Evolutionary conservation across 2,329 filamentous ascomycete species (phyloP).

Genomic region (Endoconidiophora polonica): DNA sequence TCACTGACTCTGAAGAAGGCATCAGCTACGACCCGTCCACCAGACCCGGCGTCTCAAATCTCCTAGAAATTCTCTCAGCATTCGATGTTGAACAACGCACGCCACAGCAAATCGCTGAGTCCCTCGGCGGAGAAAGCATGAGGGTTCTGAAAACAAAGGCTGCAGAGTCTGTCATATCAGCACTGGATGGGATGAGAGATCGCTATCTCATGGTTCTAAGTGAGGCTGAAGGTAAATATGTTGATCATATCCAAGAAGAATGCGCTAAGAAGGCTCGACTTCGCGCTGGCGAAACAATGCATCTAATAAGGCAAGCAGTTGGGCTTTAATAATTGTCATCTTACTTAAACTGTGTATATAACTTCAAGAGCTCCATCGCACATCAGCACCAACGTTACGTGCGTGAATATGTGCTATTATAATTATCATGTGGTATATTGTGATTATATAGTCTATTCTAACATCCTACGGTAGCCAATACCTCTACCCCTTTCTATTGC

Average conservation of each 20-base stretch:
- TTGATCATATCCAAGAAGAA: constrained; percentile 39
- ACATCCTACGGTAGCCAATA: not conserved
- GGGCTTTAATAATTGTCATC: constrained; percentile 23
- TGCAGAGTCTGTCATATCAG: constrained; percentile 36
- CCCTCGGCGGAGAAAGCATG: constrained; percentile 23
- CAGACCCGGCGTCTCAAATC: constrained; percentile 74
- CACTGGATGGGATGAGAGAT: constrained; percentile 37
- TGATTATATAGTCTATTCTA: not conserved
- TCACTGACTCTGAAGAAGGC: constrained; percentile 53
- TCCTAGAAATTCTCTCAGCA: constrained; percentile 64
- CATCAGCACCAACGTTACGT: too few relatives aligned
- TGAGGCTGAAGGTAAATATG: constrained; percentile 29
- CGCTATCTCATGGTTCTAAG: constrained; percentile 36
- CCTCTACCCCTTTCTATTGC: too few relatives aligned
- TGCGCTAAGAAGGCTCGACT: constrained; percentile 44
- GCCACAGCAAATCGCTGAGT: constrained; percentile 25
- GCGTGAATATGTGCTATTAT: not conserved
- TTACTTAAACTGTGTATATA: not conserved
- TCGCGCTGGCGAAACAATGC: constrained; percentile 44
- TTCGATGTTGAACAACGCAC: constrained; percentile 33
- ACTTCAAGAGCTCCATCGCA: not conserved
- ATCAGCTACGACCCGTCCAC: constrained; percentile 55
- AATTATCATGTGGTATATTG: not conserved
- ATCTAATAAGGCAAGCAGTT: constrained; percentile 31
- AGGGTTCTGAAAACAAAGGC: constrained; percentile 34